Evolutionary conservation across 495 filamentous ascomycete species (phyloP).

Genomic region (Lophiotrema nucula): DNA sequence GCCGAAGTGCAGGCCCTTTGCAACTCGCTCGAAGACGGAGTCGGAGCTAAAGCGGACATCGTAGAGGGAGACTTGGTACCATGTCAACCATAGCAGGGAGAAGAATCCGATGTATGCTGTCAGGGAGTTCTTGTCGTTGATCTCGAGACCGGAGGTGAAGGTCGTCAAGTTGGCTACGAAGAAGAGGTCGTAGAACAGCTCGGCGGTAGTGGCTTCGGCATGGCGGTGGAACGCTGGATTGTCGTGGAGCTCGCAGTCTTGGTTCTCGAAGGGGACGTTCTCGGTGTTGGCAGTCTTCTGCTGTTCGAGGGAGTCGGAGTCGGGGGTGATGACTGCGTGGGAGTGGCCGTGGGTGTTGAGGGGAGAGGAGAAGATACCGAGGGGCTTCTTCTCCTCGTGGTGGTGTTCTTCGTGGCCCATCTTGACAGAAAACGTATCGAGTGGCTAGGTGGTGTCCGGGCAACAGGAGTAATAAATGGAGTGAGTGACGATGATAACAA

Average conservation of each 20-base stretch:
- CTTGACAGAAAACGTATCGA: too few relatives aligned
- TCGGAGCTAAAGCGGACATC: slow-evolving; percentile 69
- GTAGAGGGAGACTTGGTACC: slow-evolving; percentile 66
- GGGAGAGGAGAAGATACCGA: slow-evolving; percentile 17
- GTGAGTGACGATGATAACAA: not conserved
- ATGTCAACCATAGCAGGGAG: slow-evolving; percentile 68
- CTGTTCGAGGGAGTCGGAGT: slow-evolving; percentile 1
- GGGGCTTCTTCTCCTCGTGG: slow-evolving; percentile 16
- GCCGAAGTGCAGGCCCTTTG: slow-evolving; percentile 62
- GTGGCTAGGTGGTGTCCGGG: too few relatives aligned
- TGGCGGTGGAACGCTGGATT: slow-evolving; percentile 35
- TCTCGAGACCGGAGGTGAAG: slow-evolving; percentile 36
- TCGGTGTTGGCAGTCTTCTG: slow-evolving; percentile 8
- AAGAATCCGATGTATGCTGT: slow-evolving; percentile 63
- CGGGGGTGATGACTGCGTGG: not conserved
- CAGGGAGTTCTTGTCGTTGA: slow-evolving; percentile 41
- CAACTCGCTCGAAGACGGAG: slow-evolving; percentile 62
- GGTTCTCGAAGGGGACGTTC: slow-evolving; percentile 20
- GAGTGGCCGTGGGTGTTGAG: not conserved
- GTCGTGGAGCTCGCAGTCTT: slow-evolving; percentile 29
- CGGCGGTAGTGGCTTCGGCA: slow-evolving; percentile 37
- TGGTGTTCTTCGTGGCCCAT: slow-evolving; percentile 25
- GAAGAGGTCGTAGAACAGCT: slow-evolving; percentile 41
- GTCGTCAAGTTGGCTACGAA: slow-evolving; percentile 40
- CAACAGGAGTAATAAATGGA: too few relatives aligned